phyloP scores from a whole-genome alignment of 352 stramenopile genomes.

The Phytophthora meadii region DNA sequence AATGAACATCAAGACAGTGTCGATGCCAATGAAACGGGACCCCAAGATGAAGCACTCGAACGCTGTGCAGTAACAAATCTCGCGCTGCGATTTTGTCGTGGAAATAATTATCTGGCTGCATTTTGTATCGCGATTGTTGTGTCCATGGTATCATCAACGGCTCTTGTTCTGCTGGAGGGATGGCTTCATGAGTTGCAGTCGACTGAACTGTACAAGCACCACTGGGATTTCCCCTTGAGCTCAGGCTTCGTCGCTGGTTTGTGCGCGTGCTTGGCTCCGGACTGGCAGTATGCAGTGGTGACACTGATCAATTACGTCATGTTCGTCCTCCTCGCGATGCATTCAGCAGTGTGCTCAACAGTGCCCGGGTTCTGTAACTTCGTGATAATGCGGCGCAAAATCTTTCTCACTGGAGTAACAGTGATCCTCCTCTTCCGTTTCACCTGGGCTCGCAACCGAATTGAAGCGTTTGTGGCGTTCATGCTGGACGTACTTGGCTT shows the following conservation, averaged over 20 bases:
- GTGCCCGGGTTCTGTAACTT: background rate
- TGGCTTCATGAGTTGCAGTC: constrained; percentile 1
- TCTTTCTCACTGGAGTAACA: background rate
- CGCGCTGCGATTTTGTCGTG: background rate
- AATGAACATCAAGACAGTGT: background rate
- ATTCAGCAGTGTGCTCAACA: background rate
- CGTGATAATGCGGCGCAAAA: background rate
- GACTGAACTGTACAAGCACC: background rate
- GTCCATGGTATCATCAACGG: background rate
- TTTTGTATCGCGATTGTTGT: background rate
- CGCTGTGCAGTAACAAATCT: constrained; percentile 4
- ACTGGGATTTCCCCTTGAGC: constrained; percentile 1
- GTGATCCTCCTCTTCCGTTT: background rate
- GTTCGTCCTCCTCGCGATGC: constrained; percentile 37
- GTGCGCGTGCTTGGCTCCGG: constrained; percentile 41
- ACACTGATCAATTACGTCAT: constrained; percentile 39
- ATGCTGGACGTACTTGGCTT: background rate
- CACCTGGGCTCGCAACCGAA: background rate
- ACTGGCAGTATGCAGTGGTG: constrained; percentile 40
- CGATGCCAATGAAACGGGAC: background rate
- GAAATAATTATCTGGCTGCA: background rate
- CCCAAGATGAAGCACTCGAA: background rate
- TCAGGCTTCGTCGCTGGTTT: constrained; percentile 32
- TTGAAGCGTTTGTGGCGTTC: background rate
- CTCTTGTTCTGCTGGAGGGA: background rate